phyloP scores from a whole-genome alignment of 768 basidiomycete genomes.

The Pleurotus djamor region DNA sequence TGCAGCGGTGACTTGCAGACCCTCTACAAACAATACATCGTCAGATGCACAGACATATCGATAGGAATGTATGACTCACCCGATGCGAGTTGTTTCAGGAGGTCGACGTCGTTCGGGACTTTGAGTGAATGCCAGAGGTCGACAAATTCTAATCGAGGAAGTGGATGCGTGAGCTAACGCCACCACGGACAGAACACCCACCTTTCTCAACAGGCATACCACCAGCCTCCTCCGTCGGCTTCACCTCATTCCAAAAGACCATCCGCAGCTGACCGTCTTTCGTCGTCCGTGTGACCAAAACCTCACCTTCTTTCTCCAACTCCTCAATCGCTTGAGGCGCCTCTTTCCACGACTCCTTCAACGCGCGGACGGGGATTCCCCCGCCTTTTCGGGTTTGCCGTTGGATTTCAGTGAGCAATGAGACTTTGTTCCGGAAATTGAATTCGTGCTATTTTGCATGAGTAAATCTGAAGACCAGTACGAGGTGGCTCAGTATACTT shows the following conservation, averaged over 20 bases:
- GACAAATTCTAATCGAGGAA: constrained; percentile 62
- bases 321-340: constrained; percentile 83
- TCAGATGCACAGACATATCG: no score
- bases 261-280: constrained; percentile 83
- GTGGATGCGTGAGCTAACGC: not conserved
- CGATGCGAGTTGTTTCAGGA: constrained; percentile 73
- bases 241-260: constrained; percentile 92
- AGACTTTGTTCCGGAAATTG: constrained; percentile 80
- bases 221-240: constrained; percentile 69
- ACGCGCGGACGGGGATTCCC: constrained; percentile 76
- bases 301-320: constrained; percentile 86
- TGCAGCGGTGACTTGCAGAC: constrained; percentile 75
- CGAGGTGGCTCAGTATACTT: constrained; percentile 43
- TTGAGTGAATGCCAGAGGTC: constrained; percentile 86
- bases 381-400: constrained; percentile 81
- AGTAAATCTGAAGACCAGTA: no score
- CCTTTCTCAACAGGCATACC: constrained; percentile 81
- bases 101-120: constrained; percentile 84
- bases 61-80: no score
- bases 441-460: no score
- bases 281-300: constrained; percentile 80
- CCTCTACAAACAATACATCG: constrained; percentile 47
- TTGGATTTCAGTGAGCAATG: constrained; percentile 83
- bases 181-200: constrained; percentile 22
- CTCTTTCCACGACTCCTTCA: constrained; percentile 93